Evolutionary conservation across 345 rosid species (phyloP).

Genomic region (Salix purpurea): DNA sequence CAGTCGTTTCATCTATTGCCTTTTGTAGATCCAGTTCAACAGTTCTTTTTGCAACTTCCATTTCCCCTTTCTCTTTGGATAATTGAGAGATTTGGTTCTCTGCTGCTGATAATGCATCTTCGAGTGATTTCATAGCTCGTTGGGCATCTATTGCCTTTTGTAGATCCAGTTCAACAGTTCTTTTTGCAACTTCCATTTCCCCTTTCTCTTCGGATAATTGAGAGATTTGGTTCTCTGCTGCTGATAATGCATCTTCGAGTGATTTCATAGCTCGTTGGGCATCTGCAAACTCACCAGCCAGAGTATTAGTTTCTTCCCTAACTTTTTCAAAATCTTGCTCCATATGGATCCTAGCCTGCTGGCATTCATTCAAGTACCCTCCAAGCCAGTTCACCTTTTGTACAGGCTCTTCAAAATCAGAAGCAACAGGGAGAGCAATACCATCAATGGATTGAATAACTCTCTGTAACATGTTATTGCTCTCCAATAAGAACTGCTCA

Average conservation of each 20-base stretch:
- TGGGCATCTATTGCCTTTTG: conserved; percentile 49
- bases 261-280: conserved; percentile 39
- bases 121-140: conserved; percentile 40
- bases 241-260: conserved; percentile 50
- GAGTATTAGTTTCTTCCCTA: conserved; percentile 41
- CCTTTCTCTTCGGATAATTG: conserved; percentile 50
- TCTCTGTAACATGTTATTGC: conserved; percentile 46
- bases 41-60: conserved; percentile 45
- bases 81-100: conserved; percentile 43
- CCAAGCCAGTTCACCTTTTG: conserved; percentile 63
- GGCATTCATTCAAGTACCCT: conserved; percentile 49
- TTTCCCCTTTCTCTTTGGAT: conserved; percentile 46
- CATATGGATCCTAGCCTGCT: conserved; percentile 40
- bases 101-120: conserved; percentile 52
- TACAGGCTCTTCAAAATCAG: conserved; percentile 44
- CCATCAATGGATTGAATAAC: conserved; percentile 48
- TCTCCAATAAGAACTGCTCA: conserved; percentile 54
- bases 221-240: conserved; percentile 44
- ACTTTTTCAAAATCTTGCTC: conserved; percentile 49
- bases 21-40: conserved; percentile 56
- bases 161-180: conserved; percentile 50
- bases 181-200: conserved; percentile 45
- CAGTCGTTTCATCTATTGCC: conserved; percentile 48
- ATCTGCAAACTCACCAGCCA: conserved; percentile 49
- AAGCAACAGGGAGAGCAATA: conserved; percentile 45